Evolutionary conservation across 805 yeast species (phyloP), one percentile per base, ranked within the genome.

Genomic region (Schwanniomyces yamadae): DNA sequence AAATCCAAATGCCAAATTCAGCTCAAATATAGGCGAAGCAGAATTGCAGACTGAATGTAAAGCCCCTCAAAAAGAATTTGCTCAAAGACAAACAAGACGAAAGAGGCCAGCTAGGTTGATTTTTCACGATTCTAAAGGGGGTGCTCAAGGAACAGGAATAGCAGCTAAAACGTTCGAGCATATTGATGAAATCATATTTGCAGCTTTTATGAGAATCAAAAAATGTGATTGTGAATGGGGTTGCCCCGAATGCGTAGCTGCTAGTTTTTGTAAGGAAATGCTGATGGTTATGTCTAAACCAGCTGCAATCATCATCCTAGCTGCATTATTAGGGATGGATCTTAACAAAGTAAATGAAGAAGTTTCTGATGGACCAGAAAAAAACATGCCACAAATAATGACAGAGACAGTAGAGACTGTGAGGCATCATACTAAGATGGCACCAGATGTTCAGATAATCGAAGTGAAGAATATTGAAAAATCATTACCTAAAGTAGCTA

Each of bases 51-150:
- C 98, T 0, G 99, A 93, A 58, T 93, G 99, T 59, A 93, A 93
- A 52, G 97, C 98, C 0, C 97, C 99, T 0, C 95, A 89, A 46
- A 93, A 93, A 50, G 99, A 93, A 54, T 86, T 91, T 69, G 86
- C 96, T 1, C 72, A 73, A 32, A 61, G 88, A 19, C 84, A 84
- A 51, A 74, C 91, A 0, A 59, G 61, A 12, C 65, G 99, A 26
- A 77, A 75, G 38, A 64, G 99, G 27, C 98, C 98, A 0, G 95
- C 95, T 0, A 66, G 99, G 36, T 63, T 93, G 33, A 78, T 90
- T 1, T 84, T 93, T 47, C 80, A 80, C 52, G 98, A 93, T 56
- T 73, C 87, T 1, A 79, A 81, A 50, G 96, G 95, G 8, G 95
- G 95, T 1, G 71, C 71, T 37, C 66, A 70, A 29, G 96, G 96